Evolutionary conservation across 192 early-diverging fungal species (phyloP), one percentile per base, ranked within the genome.

Genomic region (Phycomyces blakesleeanus): DNA sequence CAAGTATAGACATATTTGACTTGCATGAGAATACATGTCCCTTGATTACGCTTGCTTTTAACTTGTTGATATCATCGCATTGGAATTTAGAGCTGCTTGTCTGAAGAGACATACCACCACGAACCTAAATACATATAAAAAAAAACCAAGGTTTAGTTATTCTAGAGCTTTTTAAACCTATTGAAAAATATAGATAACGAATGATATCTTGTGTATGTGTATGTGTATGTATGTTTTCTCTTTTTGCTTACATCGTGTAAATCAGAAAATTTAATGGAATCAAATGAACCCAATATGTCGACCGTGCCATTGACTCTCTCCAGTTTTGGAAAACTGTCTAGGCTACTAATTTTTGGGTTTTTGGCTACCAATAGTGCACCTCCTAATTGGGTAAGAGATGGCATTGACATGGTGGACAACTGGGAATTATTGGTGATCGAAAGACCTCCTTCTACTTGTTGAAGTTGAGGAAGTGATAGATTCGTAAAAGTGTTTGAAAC

Each of bases 331-430:
- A 89, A 86, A 9, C 72, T 69, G 50, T 73, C 64, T 27, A 90
- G 73, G 41, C 64, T 63, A 16, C 57, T 75, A 61, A 88, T 53
- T n/a, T 81, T 67, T 16, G 82, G 82, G 64, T 90, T 90, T 75
- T 87, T 86, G 53, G 71, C 77, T 21, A 90, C 78, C 52, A 80
- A 68, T 44, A 88, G 71, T 37, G 86, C 84, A 27, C 86, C 83
- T 12, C 85, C 88, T 24, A 90, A 71, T 12, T 65, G 71, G 7
- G 69, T 71, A 25, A 90, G 57, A 53, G 72, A 68, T 20, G 82
- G 70, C 57, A 88, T 79, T n/a, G 81, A 71, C 47, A 90, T 66
- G n/a, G 79, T 72, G 66, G 53, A 65, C 41, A 90, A 72, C 22
- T 78, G 29, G 10, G 57, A 72, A 73, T 87, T 90, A 67, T 75